Conservation (phyloP, 2,329 filamentous ascomycete species). For the Penicillium sclerotigenum region DNA sequence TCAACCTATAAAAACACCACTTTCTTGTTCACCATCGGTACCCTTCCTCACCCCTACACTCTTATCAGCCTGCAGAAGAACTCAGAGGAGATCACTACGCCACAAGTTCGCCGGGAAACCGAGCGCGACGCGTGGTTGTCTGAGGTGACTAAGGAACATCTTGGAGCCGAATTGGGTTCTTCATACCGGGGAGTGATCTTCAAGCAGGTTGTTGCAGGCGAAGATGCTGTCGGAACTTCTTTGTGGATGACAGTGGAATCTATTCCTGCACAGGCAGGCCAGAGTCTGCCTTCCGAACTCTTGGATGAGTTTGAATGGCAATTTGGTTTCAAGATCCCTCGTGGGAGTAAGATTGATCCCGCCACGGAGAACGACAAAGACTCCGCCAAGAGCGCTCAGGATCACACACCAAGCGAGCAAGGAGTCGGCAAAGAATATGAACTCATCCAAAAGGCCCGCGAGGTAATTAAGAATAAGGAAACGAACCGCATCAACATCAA, state of each 20-base stretch:
- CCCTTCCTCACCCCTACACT: conserved; percentile 89
- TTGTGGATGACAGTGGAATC: conserved; percentile 79
- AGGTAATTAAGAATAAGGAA: conserved; percentile 42
- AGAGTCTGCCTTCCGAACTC: conserved; percentile 53
- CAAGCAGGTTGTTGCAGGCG: conserved; percentile 76
- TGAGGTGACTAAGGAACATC: conserved; percentile 65
- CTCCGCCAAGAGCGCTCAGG: conserved; percentile 30
- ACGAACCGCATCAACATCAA: conserved; percentile 40
- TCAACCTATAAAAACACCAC: conserved; percentile 68
- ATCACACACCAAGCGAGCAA: conserved; percentile 37
- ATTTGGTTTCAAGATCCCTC: conserved; percentile 79
- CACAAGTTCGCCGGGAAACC: conserved; percentile 65
- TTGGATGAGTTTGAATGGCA: conserved; percentile 76
- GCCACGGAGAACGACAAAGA: conserved; percentile 36
- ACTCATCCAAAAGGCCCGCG: conserved; percentile 50
- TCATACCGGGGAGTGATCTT: conserved; percentile 67
- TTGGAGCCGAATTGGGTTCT: conserved; percentile 62
- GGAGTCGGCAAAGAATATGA: conserved; percentile 45
- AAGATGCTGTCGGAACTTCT: conserved; percentile 60
- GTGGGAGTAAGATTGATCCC: conserved; percentile 40
- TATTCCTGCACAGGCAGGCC: conserved; percentile 45
- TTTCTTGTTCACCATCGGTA: conserved; percentile 74
- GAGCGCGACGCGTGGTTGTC: conserved; percentile 76
- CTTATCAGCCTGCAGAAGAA: conserved; percentile 64
- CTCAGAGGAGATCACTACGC: conserved; percentile 58